Conservation (phyloP, 768 basidiomycete genomes). For the Filobasidium floriforme region DNA sequence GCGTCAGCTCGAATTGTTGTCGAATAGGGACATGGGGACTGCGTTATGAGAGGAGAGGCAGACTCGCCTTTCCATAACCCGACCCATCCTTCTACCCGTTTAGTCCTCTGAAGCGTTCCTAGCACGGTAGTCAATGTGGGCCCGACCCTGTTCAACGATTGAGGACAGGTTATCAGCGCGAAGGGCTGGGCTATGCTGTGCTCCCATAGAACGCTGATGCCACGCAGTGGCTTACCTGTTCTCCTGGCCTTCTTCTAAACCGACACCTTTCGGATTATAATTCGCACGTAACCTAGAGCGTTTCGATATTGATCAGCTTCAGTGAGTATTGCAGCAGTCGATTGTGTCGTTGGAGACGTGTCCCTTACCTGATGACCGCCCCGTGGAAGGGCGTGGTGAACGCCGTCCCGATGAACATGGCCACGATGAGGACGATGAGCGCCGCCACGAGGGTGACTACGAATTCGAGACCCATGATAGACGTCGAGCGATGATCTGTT, state of each 20-base stretch:
- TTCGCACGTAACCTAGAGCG: conserved; percentile 36
- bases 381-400: conserved; percentile 45
- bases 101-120: conserved; percentile 39
- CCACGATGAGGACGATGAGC: conserved; percentile 35
- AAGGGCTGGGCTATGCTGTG: neutral
- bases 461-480: conserved; percentile 27
- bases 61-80: conserved; percentile 43
- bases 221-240: conserved; percentile 24
- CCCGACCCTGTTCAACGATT: conserved; percentile 32
- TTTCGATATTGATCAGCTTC: neutral
- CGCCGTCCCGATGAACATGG: conserved; percentile 35
- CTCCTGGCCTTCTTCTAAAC: conserved; percentile 39
- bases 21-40: neutral
- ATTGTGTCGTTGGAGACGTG: neutral
- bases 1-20: neutral
- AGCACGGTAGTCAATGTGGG: conserved; percentile 39
- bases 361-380: conserved; percentile 32
- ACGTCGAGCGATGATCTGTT: neutral
- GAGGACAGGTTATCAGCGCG: neutral
- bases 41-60: neutral
- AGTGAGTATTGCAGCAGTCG: neutral
- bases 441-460: conserved; percentile 39
- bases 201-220: neutral
- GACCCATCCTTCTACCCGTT: conserved; percentile 43
- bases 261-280: conserved; percentile 43